Evolutionary conservation across 306 rosid species (phyloP).

Genomic region (Lablab purpureus): DNA sequence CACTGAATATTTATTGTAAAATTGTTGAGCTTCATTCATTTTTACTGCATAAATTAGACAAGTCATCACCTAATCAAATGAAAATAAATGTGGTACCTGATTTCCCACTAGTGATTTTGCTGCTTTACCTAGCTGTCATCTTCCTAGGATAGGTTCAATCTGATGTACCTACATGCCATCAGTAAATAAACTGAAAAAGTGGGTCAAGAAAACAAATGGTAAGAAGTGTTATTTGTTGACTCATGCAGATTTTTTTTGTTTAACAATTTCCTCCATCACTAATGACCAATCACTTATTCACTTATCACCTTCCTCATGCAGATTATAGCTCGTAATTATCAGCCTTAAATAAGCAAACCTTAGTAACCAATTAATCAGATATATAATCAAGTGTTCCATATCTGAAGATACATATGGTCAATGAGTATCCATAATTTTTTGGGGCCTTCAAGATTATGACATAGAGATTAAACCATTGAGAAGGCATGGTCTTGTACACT

Average conservation of each 20-base stretch:
- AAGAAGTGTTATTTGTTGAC: background rate
- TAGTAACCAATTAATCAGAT: background rate
- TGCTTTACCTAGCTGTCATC: constrained; percentile 22
- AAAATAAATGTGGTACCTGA: constrained; percentile 10
- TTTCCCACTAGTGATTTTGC: constrained; percentile 26
- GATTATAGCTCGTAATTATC: background rate
- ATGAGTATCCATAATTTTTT: background rate
- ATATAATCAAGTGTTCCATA: background rate
- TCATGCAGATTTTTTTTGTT: background rate
- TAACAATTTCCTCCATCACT: background rate
- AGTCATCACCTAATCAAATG: background rate
- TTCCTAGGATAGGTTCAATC: constrained; percentile 4
- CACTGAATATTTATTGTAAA: too few species aligned
- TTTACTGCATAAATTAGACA: too few species aligned
- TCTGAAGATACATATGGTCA: background rate
- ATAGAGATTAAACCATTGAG: background rate
- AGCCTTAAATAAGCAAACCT: background rate
- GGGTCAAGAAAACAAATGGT: background rate
- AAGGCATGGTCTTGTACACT: background rate
- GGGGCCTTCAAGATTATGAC: constrained; percentile 14
- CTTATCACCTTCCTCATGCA: background rate
- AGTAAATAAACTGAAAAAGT: background rate
- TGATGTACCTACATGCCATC: background rate
- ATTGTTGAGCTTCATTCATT: too few species aligned
- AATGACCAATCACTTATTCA: constrained; percentile 1